Evolutionary conservation across 139 green algal genomes (phyloP), one percentile per base, ranked within the genome.

Genomic region (Tetraselmis chui): DNA sequence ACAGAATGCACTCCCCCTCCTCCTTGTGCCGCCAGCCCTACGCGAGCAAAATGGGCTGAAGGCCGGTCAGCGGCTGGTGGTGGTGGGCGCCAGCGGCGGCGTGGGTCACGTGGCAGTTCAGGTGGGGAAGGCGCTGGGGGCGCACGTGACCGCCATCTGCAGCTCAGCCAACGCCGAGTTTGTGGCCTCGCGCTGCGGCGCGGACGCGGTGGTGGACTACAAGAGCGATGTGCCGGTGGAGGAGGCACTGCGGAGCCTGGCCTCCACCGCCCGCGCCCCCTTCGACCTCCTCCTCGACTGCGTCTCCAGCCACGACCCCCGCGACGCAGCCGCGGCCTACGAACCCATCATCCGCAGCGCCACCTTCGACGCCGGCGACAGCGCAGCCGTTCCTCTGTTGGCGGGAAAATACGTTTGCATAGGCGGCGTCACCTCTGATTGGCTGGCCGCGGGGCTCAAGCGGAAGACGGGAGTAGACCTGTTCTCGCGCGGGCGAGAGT

Each of bases 271-370:
- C 31, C 76, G 76, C 28, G 76, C 2, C 23, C 80, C 58, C 28
- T 85, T 82, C 32, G 76, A 81, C 75, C 26, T 85, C 23, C 31
- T 85, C 28, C 25, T 85, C 32, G 81, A 85, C 76, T 74, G 45
- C n/a, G 81, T 85, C 11, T 81, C 81, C 29, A 81, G 75, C 31
- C 30, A 81, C 76, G 81, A 81, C 45, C 27, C n/a, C 11, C 2
- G 25, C n/a, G 81, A 85, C 30, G 74, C 74, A 31, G 30, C 29
- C 26, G 28, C 28, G 25, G 75, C 27, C 28, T 84, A 84, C 81
- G 74, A 84, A 30, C n/a, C 29, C 25, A 18, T 26, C 32, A 76
- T 83, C 30, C 29, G 29, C 2, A 11, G 30, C 79, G 29, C 31
- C 1, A 83, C 1, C 2, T n/a, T n/a, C 45, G 45, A 18, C 11